Percentiles rank a stretch among this genome's conserved stretches.
Conservation (phyloP, 2,329 filamentous ascomycete genomes). For the Calonectria pteridis region DNA sequence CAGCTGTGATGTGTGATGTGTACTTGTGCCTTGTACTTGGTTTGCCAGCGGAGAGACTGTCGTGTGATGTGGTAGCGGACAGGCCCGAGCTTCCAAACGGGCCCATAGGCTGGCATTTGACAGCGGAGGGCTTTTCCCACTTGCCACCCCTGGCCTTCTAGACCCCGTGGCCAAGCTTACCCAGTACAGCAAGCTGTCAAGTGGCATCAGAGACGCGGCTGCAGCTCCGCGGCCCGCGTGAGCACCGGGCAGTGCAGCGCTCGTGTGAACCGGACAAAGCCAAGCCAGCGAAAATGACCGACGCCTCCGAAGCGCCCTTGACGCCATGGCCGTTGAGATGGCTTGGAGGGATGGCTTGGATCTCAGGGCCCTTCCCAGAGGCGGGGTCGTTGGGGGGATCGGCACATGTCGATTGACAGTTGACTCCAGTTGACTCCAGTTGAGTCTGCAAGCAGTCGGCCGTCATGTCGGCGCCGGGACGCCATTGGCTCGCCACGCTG, state of each 20-base stretch:
- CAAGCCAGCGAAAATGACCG: neutral
- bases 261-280: slow-evolving; percentile 3
- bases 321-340: neutral
- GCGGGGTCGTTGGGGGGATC: neutral
- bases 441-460: slow-evolving; percentile 19
- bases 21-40: too few relatives aligned
- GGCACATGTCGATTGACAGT: neutral
- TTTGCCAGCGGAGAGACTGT: neutral
- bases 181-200: slow-evolving; percentile 6
- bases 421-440: neutral
- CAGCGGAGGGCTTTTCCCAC: slow-evolving; percentile 8
- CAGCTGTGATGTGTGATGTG: neutral
- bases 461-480: slow-evolving; percentile 32
- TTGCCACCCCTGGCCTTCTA: neutral
- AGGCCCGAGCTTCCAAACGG: neutral
- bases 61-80: neutral
- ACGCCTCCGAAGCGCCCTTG: neutral
- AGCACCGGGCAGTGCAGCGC: slow-evolving; percentile 7
- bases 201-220: slow-evolving; percentile 5
- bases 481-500: slow-evolving; percentile 30
- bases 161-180: slow-evolving; percentile 8
- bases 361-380: neutral
- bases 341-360: neutral
- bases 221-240: slow-evolving; percentile 15
- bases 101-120: slow-evolving; percentile 6